A percentile compares a stretch with the other conserved stretches of the same genome.
phyloP scores from a whole-genome alignment of 2,329 filamentous ascomycete genomes.

The Ophiosphaerella narmari region DNA sequence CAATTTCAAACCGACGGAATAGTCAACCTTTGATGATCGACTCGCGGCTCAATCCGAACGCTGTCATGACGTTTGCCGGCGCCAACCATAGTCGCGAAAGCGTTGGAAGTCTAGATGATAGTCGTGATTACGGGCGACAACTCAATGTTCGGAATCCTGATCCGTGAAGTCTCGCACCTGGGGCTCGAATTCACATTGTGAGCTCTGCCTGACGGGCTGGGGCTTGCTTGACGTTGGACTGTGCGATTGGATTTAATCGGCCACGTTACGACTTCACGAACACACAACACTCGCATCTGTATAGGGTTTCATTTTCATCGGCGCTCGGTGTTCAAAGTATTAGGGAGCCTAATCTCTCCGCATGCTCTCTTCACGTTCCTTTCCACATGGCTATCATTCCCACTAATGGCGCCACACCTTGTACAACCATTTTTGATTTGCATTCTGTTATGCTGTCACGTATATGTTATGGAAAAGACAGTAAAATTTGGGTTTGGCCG shows the following conservation, averaged over 20 bases:
- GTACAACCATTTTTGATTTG: conserved; percentile 24
- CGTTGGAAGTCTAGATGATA: conserved; percentile 53
- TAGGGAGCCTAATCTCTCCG: not conserved
- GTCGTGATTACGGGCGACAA: conserved; percentile 54
- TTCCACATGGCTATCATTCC: conserved; percentile 13
- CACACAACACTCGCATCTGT: conserved; percentile 17
- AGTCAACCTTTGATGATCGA: conserved; percentile 54
- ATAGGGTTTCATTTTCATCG: conserved; percentile 22
- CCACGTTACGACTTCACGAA: conserved; percentile 36
- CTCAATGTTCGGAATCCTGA: conserved; percentile 39
- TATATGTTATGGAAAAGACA: conserved; percentile 24
- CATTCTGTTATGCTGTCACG: conserved; percentile 28
- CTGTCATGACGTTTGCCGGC: conserved; percentile 50
- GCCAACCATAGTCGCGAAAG: conserved; percentile 52
- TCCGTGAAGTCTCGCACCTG: conserved; percentile 2
- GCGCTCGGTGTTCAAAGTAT: conserved; percentile 19
- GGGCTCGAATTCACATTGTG: conserved; percentile 1
- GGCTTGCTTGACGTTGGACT: conserved; percentile 11
- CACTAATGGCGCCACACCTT: conserved; percentile 24
- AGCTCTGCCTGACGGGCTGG: conserved; percentile 1
- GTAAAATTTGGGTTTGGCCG: conserved; percentile 1
- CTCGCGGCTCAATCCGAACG: conserved; percentile 54
- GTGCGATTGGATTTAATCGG: conserved; percentile 21
- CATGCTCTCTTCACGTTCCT: not conserved
- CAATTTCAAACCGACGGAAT: conserved; percentile 42